phyloP scores from a whole-genome alignment of 352 stramenopile species.

The Phytophthora syringae region DNA sequence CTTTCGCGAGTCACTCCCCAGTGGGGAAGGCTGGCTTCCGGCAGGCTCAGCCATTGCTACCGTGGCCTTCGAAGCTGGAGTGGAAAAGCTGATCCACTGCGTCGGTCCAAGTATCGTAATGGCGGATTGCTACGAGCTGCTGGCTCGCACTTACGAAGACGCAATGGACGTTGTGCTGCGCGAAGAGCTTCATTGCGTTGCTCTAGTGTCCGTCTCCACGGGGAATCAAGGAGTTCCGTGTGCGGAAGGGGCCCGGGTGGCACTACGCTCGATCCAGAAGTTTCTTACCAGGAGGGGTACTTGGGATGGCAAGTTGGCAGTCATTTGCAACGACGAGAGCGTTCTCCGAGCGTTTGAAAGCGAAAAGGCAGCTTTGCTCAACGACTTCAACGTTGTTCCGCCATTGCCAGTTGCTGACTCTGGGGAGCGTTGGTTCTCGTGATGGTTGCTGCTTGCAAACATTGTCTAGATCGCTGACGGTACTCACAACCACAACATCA shows the following conservation, averaged over 20 bases:
- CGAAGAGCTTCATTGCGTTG: constrained; percentile 47
- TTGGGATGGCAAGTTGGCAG: constrained; percentile 45
- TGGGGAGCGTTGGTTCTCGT: neutral
- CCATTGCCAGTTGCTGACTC: constrained; percentile 16
- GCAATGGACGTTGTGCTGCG: constrained; percentile 31
- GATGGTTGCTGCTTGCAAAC: neutral
- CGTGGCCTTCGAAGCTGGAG: constrained; percentile 49
- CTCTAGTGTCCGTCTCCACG: constrained; percentile 59
- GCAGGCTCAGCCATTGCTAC: constrained; percentile 39
- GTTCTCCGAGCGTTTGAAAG: constrained; percentile 38
- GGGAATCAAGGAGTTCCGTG: constrained; percentile 49
- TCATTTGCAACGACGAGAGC: constrained; percentile 49
- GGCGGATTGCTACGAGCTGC: constrained; percentile 18
- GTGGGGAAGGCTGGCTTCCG: constrained; percentile 1
- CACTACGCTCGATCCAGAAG: constrained; percentile 46
- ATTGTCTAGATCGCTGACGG: too few species aligned
- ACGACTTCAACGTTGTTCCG: constrained; percentile 44
- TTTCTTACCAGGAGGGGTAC: constrained; percentile 38
- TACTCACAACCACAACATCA: too few species aligned
- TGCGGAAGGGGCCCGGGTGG: constrained; percentile 34
- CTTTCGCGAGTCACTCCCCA: constrained; percentile 22
- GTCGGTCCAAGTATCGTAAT: constrained; percentile 42
- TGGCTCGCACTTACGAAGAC: constrained; percentile 29
- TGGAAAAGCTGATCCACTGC: constrained; percentile 55
- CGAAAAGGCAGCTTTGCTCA: constrained; percentile 23